These are phyloP conservation scores for Fomitiporia mediterranea DNA, from an alignment of 1,284 basidiomycete genomes.

Conservation along the genomic window DNA sequence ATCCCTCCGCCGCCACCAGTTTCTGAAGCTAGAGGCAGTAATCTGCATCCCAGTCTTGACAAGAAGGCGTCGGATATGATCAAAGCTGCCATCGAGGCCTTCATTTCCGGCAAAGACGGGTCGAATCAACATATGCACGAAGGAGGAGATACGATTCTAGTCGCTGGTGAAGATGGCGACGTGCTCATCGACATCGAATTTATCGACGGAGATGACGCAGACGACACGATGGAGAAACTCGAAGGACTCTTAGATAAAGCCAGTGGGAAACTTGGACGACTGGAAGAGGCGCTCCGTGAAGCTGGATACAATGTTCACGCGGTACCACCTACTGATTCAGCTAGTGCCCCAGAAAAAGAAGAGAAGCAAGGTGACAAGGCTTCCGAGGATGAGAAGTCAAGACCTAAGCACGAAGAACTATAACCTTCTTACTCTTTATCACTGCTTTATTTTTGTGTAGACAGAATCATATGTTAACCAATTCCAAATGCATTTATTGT, in stretches of 20 bases:
- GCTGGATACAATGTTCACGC: slow-evolving; percentile 37
- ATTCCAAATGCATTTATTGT: slow-evolving; percentile 1
- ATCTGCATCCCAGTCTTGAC: slow-evolving; percentile 18
- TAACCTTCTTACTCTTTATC: neutral
- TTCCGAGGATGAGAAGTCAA: slow-evolving; percentile 12
- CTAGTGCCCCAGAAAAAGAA: slow-evolving; percentile 9
- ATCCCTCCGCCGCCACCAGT: slow-evolving; percentile 38
- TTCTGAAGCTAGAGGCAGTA: slow-evolving; percentile 24
- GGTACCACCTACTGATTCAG: neutral
- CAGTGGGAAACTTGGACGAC: slow-evolving; percentile 22
- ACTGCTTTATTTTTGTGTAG: neutral
- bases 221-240: slow-evolving; percentile 31
- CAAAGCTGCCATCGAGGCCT: slow-evolving; percentile 14
- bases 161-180: slow-evolving; percentile 43
- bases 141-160: slow-evolving; percentile 28
- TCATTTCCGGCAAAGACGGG: slow-evolving; percentile 1
- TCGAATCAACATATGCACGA: slow-evolving; percentile 15
- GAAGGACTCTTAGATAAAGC: slow-evolving; percentile 28
- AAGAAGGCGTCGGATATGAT: slow-evolving; percentile 27
- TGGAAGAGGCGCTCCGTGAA: slow-evolving; percentile 38
- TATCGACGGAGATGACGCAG: slow-evolving; percentile 41
- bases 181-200: slow-evolving; percentile 59
- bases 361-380: slow-evolving; percentile 21
- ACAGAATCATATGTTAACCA: neutral
- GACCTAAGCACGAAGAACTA: slow-evolving; percentile 17